Base-by-base conservation (phyloP, 2,329 filamentous ascomycete species). In the Polychaeton citri region DNA sequence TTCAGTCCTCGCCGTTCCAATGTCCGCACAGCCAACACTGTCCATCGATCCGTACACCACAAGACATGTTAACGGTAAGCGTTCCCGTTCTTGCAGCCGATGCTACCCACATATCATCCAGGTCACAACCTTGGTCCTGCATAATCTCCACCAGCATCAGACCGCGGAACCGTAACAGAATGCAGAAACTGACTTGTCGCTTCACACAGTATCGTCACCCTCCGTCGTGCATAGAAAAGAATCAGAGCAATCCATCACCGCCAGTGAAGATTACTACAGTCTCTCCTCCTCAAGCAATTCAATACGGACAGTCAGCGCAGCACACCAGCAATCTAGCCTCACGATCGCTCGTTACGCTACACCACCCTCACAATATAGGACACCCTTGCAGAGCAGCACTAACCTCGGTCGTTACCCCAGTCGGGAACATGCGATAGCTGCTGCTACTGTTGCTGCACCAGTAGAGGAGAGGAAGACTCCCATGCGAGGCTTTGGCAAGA, bases 211-310 rank as follows among this genome's bases (percentile, higher is more conserved):
- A 31, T 53, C 51, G 33, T 50, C 45, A 21, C 52, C 52, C 19
- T 51, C 46, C 26, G 38, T 55, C 38, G 39, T 56, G 16, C 49
- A 50, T 40, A 41, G 39, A 33, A 45, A 47, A 35, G 47, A 47
- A n/a, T 68, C 64, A 3, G 56, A 62, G 42, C 63, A 64, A 43
- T 66, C 62, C 44, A 58, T 68, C 42, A 58, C 63, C 28, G 65
- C 62, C 17, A 65, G 62, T 15, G 63, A 68, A 48, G 64, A 66
- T 50, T 69, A 66, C 57, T 68, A 65, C 53, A 66, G 63, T 39
- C 51, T 66, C 37, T 62, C 61, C 41, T 51, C 49, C 24, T 41
- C 43, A 40, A 43, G 45, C 15, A 40, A 45, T 13, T 46, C 52
- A 51, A 36, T 53, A 49, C 57, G 50, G 43, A 49, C 42, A 44